Conservation (phyloP, 441 rosid species). For the Pelargonium australe region DNA sequence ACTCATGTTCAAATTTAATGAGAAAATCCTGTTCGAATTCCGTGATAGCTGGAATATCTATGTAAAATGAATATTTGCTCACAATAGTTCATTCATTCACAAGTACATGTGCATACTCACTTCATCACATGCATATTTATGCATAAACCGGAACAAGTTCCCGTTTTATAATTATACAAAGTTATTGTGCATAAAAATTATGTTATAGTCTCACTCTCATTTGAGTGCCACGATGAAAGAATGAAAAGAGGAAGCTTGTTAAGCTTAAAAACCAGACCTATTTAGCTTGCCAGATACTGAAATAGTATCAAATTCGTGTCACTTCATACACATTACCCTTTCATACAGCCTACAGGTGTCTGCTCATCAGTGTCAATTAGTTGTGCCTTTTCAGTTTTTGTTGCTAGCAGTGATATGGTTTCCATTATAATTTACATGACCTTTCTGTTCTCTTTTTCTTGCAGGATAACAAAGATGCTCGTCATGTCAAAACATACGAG, state of each 20-base stretch:
- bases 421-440: background rate
- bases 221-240: background rate
- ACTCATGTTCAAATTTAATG: background rate
- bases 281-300: background rate
- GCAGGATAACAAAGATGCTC: constrained; percentile 98
- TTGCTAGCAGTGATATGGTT: background rate
- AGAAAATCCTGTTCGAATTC: background rate
- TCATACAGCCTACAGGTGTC: background rate
- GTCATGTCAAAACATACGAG: constrained; percentile 93
- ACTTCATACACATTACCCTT: background rate
- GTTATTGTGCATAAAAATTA: background rate
- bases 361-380: background rate
- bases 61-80: background rate
- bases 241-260: background rate
- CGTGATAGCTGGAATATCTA: background rate
- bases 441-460: constrained; percentile 11
- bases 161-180: background rate
- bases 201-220: no score
- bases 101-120: background rate
- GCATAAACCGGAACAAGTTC: background rate
- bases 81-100: background rate
- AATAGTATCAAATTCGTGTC: background rate
- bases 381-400: background rate
- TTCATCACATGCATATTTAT: background rate
- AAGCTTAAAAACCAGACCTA: background rate